Conservation (phyloP, 169 alveolate species). For the Cryptosporidium tyzzeri region DNA sequence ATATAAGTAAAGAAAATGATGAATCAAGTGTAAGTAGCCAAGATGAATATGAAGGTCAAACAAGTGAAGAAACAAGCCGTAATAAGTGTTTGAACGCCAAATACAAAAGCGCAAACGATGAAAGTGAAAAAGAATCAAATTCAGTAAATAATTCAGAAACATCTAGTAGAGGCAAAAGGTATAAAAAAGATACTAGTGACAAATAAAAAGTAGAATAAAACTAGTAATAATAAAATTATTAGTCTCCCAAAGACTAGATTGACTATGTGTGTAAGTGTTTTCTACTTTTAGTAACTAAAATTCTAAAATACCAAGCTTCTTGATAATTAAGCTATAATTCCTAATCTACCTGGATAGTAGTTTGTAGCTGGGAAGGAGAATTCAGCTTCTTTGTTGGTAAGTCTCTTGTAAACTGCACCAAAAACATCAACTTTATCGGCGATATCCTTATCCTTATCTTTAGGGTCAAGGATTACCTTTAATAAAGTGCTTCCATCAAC, state of each 20-base stretch:
- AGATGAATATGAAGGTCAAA: conserved; percentile 1
- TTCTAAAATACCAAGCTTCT: conserved; percentile 13
- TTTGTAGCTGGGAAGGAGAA: conserved; percentile 86
- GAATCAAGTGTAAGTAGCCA: neutral
- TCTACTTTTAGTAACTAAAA: conserved; percentile 4
- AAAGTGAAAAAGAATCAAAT: neutral
- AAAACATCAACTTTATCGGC: conserved; percentile 94
- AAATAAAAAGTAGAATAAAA: neutral
- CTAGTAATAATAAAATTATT: conserved; percentile 5
- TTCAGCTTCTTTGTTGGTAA: conserved; percentile 93
- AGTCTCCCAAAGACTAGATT: conserved; percentile 9
- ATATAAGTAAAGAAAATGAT: neutral
- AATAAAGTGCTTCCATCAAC: conserved; percentile 94
- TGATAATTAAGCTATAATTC: conserved; percentile 59
- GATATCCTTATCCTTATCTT: conserved; percentile 93
- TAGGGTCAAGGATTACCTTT: conserved; percentile 94
- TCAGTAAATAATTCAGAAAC: neutral
- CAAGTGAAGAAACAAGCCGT: neutral
- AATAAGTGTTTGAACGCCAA: neutral
- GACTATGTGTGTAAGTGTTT: neutral
- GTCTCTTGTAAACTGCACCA: conserved; percentile 93
- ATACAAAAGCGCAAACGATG: neutral
- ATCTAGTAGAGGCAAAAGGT: neutral
- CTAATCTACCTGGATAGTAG: conserved; percentile 75
- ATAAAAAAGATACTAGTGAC: neutral